Percentiles rank a stretch among this genome's conserved stretches.
phyloP scores from a whole-genome alignment of 371 early-diverging fungal species.

The Smittium culicis region DNA sequence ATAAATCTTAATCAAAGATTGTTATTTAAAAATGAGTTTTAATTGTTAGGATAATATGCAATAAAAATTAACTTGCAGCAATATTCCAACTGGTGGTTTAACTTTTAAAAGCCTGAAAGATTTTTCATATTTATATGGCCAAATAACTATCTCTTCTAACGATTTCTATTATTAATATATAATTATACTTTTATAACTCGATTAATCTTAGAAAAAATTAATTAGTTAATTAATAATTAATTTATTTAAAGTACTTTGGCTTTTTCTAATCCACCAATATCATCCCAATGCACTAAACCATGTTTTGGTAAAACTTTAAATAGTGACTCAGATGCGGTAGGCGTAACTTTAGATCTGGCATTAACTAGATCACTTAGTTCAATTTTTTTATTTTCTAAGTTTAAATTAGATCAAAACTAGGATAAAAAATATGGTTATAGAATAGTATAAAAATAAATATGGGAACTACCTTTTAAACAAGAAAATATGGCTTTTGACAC shows the following conservation, averaged over 20 bases:
- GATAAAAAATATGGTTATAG: not conserved
- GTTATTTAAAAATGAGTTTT: not conserved
- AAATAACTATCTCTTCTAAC: constrained; percentile 1
- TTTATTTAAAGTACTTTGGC: not conserved
- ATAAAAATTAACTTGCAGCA: not conserved
- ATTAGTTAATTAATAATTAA: too few relatives aligned
- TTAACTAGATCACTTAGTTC: not conserved
- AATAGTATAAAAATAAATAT: too few relatives aligned
- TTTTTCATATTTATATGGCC: constrained; percentile 6
- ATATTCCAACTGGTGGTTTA: constrained; percentile 3
- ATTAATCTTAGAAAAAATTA: too few relatives aligned
- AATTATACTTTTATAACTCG: too few relatives aligned
- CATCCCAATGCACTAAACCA: not conserved
- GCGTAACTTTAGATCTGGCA: not conserved
- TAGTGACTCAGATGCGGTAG: not conserved
- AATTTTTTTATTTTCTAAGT: not conserved
- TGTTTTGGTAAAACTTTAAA: not conserved
- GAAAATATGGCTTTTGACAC: not conserved
- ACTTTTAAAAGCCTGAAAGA: not conserved
- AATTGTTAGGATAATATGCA: not conserved
- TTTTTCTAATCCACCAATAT: constrained; percentile 5
- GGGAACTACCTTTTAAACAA: not conserved
- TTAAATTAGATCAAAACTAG: not conserved
- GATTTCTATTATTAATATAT: not conserved
- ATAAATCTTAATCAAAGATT: constrained; percentile 12